phyloP scores from a whole-genome alignment of 192 early-diverging fungal species.

The Coemansia umbellata region DNA sequence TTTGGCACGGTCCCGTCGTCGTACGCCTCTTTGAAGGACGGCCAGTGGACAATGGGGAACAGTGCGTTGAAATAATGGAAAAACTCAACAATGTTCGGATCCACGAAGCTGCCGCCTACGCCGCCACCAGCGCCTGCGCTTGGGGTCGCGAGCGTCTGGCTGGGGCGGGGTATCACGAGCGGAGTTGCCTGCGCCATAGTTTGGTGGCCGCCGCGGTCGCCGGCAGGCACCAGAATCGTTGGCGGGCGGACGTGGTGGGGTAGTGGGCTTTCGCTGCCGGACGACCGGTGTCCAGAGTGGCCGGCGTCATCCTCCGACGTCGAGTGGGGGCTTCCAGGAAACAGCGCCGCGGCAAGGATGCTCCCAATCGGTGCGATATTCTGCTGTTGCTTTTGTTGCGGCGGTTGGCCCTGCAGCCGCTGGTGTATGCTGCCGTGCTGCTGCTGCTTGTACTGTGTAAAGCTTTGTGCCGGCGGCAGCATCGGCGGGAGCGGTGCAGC shows the following conservation, averaged over 20 bases:
- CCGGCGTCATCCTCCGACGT: constrained; percentile 36
- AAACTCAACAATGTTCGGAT: constrained; percentile 50
- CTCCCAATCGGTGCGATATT: constrained; percentile 36
- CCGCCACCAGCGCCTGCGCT: constrained; percentile 1
- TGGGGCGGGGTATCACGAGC: constrained; percentile 44
- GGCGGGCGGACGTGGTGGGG: constrained; percentile 34
- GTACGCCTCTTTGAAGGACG: constrained; percentile 52
- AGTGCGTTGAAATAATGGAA: constrained; percentile 53
- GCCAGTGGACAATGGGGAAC: constrained; percentile 52
- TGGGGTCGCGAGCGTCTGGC: constrained; percentile 9
- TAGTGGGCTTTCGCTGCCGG: constrained; percentile 47
- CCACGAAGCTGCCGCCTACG: constrained; percentile 34
- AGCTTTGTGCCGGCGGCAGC: constrained; percentile 9
- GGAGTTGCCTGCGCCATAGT: constrained; percentile 44
- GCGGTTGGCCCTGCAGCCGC: constrained; percentile 5
- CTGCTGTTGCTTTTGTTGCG: constrained; percentile 16
- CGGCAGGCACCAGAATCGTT: constrained; percentile 41
- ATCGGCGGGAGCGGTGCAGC: constrained; percentile 36
- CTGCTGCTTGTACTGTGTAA: constrained; percentile 10
- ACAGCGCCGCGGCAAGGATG: constrained; percentile 42
- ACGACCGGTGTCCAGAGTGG: constrained; percentile 42
- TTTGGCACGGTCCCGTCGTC: constrained; percentile 53
- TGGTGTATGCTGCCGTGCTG: constrained; percentile 10
- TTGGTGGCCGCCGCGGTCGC: constrained; percentile 50
- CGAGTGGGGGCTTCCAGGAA: constrained; percentile 47